Conservation (phyloP, 192 early-diverging fungal species). For the Linnemannia exigua region DNA sequence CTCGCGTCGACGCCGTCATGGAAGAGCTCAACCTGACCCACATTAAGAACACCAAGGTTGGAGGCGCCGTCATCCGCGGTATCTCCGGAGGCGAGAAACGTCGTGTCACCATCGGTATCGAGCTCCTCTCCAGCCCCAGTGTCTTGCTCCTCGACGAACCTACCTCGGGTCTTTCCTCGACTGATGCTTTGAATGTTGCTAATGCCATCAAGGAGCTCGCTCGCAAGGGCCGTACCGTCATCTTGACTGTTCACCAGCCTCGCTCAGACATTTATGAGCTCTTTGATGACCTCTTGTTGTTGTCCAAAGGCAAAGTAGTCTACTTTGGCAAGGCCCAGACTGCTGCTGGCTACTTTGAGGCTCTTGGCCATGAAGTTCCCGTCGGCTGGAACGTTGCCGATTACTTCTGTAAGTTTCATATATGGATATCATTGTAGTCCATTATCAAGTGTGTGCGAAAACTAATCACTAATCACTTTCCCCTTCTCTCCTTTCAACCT, state of each 20-base stretch:
- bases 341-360: conserved; percentile 84
- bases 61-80: conserved; percentile 72
- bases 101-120: conserved; percentile 81
- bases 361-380: conserved; percentile 86
- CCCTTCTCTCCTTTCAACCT: background rate
- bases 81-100: conserved; percentile 83
- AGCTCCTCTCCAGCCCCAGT: conserved; percentile 76
- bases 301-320: conserved; percentile 78
- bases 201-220: conserved; percentile 93
- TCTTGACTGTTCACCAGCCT: conserved; percentile 97
- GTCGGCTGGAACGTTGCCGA: conserved; percentile 96
- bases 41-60: conserved; percentile 77
- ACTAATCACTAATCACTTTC: background rate
- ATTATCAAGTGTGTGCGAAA: background rate
- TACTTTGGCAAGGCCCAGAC: conserved; percentile 75
- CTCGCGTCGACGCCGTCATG: conserved; percentile 69
- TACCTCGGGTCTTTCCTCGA: conserved; percentile 71
- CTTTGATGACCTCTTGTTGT: conserved; percentile 78
- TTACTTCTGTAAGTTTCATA: conserved; percentile 73
- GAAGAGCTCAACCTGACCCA: conserved; percentile 73
- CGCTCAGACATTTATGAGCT: conserved; percentile 84
- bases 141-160: conserved; percentile 82
- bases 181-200: conserved; percentile 91
- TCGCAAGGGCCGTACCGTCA: conserved; percentile 84
- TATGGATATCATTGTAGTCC: background rate